Base-by-base conservation (phyloP, 352 stramenopile genomes). In the Pythium brassicae region DNA sequence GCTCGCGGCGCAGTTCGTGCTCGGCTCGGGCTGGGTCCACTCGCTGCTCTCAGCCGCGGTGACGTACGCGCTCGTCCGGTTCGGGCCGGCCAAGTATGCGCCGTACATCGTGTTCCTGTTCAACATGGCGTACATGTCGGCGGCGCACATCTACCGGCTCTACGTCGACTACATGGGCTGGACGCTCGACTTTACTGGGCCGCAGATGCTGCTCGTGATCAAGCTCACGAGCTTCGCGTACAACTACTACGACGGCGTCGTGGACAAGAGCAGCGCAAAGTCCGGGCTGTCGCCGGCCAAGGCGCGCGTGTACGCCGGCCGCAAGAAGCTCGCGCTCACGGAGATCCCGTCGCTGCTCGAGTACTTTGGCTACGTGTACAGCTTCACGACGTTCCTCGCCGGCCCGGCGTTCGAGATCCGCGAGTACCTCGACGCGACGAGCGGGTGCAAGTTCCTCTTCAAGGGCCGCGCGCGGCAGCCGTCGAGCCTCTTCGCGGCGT, bases 191-290 rank as follows among this genome's bases (percentile, higher is more conserved):
- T 91, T 87, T 49, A 97, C 87, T 0, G 89, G 69, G 2, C 65
- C 80, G 19, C 88, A 97, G 68, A 97, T 97, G 93, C 75, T 98
- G 50, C 74, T 99, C 25, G 92, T 97, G 32, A 98, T 98, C 76
- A 99, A 99, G 69, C 82, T 99, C 35, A 98, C 96, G 56, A 96
- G 92, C 69, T 97, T 99, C 63, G 95, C 92, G n/a, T 99, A 92
- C 81, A 99, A 99, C 69, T 87, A 98, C 58, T 96, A 97, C 67
- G 96, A 99, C 63, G 94, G 94, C 46, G 84, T 86, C 1, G 74
- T 92, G 17, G 72, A 78, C 59, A 76, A 87, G 72, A 69, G 74
- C 2, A 59, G 62, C 26, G 53, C 74, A 50, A 69, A 61, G 29
- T 74, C 73, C 53, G 66, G 66, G 4, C 50, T 39, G 1, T 63